Evolutionary conservation across 768 basidiomycete genomes (phyloP), one percentile per base, ranked within the genome.

Genomic region (Pleurotus sapidus): DNA sequence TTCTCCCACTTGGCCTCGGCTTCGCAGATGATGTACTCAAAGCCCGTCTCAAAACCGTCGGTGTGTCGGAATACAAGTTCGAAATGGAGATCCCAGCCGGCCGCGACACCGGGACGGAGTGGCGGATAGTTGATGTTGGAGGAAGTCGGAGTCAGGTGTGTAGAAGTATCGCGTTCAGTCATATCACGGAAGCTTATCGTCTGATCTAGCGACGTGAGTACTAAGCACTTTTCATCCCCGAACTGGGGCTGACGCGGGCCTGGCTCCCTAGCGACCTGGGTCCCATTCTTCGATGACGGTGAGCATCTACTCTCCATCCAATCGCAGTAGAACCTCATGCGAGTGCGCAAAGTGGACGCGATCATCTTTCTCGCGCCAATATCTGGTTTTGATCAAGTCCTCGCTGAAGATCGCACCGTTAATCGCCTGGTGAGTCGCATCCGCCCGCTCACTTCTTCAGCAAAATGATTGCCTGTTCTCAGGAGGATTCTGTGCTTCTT

Each of bases 401-500:
- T 88, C 14, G 70, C 79, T 48, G 87, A 88, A 67, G 86, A 88
- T 60, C 68, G 74, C 50, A 73, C 71, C 5, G 80, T 88, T 24
- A 88, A 88, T 64, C 80, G 86, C 24, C 73, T 86, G 46, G 83
- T 83, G 50, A 45, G 76, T 67, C 5, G 51, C 46, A 20, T 47
- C 38, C 42, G 49, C 20, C 18, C 34, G 37, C 8, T 45, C 15
- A 20, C 46, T 27, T 48, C 25, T 43, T 46, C 54, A 46, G 46
- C 59, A 8, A 1, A 6, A 30, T 30, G 14, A 25, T 40, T 34
- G 7, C 8, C 37, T 17, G 9, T 37, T 23, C 18, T 59, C 65
- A 88, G 87, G 89, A 91, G 71, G 92, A 94, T 67, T 89, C 88
- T 2, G 89, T 93, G n/a, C 75, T 92, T n/a, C 77, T 94, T 0